These are phyloP conservation scores for Scenedesmus sp. DNA, from an alignment of 163 green algal species.

Conservation along the genomic window DNA sequence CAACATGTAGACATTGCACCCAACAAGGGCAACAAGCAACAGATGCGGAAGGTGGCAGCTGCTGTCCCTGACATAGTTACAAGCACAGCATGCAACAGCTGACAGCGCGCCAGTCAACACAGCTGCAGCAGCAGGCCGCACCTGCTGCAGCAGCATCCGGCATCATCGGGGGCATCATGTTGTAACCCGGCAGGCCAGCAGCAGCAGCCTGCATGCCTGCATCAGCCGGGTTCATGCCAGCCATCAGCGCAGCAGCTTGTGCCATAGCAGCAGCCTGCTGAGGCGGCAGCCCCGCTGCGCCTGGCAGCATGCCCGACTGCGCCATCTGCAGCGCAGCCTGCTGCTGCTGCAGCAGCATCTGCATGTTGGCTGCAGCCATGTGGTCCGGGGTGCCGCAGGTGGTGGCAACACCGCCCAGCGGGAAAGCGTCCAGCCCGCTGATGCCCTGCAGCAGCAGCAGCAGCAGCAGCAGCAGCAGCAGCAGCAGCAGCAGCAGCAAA, in stretches of 20 bases:
- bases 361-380: conserved; percentile 4
- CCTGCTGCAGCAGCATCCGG: conserved; percentile 21
- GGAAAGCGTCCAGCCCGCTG: conserved; percentile 21
- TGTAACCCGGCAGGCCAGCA: conserved; percentile 6
- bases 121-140: background rate
- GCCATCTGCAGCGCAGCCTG: conserved; percentile 17
- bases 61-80: too few relatives aligned
- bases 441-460: background rate
- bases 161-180: conserved; percentile 21
- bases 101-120: background rate
- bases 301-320: conserved; percentile 15
- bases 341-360: conserved; percentile 48
- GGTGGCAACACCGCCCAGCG: background rate
- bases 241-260: conserved; percentile 37
- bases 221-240: conserved; percentile 30
- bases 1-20: too few relatives aligned
- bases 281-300: background rate
- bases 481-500: too few relatives aligned
- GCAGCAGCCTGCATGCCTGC: conserved; percentile 1
- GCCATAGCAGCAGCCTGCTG: conserved; percentile 42
- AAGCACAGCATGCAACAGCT: too few relatives aligned
- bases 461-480: background rate
- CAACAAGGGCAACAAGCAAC: too few relatives aligned
- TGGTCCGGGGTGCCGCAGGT: conserved; percentile 23
- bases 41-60: too few relatives aligned